Evolutionary conservation across 1,284 basidiomycete genomes (phyloP).

Genomic region (Pisolithus thermaeus): DNA sequence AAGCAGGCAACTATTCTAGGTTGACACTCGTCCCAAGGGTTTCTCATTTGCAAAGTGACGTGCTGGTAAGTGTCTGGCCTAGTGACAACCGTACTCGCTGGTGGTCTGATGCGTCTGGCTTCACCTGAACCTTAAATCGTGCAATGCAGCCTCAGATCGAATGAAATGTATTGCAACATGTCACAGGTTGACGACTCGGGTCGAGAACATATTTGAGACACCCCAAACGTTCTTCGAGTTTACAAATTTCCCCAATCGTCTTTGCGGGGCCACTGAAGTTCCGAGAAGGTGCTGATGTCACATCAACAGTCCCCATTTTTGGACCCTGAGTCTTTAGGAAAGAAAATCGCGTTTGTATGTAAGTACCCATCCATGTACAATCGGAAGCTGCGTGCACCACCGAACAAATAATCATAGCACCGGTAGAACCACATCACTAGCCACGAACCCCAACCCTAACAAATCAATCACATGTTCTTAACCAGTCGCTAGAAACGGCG

Average conservation of each 20-base stretch:
- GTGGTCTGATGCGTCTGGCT: slow-evolving; percentile 9
- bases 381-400: not conserved
- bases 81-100: slow-evolving; percentile 8
- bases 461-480: slow-evolving; percentile 22
- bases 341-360: slow-evolving; percentile 3
- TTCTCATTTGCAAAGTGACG: slow-evolving; percentile 19
- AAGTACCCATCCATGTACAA: slow-evolving; percentile 17
- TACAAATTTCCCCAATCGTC: not conserved
- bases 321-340: not conserved
- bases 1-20: slow-evolving; percentile 5
- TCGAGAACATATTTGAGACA: not conserved
- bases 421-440: slow-evolving; percentile 1
- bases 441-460: slow-evolving; percentile 7
- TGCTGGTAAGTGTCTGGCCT: slow-evolving; percentile 10
- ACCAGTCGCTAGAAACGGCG: slow-evolving; percentile 20
- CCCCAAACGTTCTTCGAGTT: not conserved
- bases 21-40: not conserved
- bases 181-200: not conserved
- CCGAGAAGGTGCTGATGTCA: not conserved
- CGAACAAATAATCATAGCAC: slow-evolving; percentile 17
- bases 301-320: not conserved
- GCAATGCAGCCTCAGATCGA: not conserved
- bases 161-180: not conserved
- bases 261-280: not conserved
- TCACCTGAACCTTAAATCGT: slow-evolving; percentile 2